Percentiles rank a stretch among this genome's conserved stretches.
Evolutionary conservation across 176 grass and related monocot genomes (phyloP).

Genomic region (Elymus sibiricus): DNA sequence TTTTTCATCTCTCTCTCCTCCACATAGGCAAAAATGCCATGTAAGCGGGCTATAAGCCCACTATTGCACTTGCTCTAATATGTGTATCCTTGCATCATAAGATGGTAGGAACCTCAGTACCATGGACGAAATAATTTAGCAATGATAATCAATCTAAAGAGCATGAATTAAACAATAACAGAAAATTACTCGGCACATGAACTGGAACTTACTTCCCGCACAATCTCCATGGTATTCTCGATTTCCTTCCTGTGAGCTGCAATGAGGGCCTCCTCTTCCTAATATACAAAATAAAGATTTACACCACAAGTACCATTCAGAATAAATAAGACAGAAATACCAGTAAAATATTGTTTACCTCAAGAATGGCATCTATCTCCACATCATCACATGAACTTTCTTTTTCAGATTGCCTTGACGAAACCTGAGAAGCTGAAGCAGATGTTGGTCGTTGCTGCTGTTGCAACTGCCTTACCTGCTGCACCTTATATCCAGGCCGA

Average conservation of each 20-base stretch:
- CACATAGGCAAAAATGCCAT: too few species aligned
- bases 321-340: slow-evolving; percentile 7
- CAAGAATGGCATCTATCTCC: slow-evolving; percentile 93
- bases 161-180: background rate
- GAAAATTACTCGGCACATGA: background rate
- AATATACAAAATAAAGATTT: slow-evolving; percentile 30
- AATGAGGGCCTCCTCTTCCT: slow-evolving; percentile 98
- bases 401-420: slow-evolving; percentile 67
- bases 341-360: slow-evolving; percentile 54
- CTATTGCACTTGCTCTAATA: too few species aligned
- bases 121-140: background rate
- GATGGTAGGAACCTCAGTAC: background rate
- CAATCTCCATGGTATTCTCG: slow-evolving; percentile 99
- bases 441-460: slow-evolving; percentile 56
- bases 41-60: too few species aligned
- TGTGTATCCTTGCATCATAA: background rate
- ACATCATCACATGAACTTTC: slow-evolving; percentile 78
- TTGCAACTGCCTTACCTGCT: slow-evolving; percentile 51
- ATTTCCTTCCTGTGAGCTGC: slow-evolving; percentile 99
- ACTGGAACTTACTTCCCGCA: slow-evolving; percentile 73
- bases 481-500: slow-evolving; percentile 52
- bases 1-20: too few species aligned
- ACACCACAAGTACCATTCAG: background rate
- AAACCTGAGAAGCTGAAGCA: slow-evolving; percentile 45
- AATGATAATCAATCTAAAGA: background rate